A percentile compares a stretch with the other conserved stretches of the same genome.
These are phyloP conservation scores for Neltuma alba DNA, from an alignment of 306 rosid species.

Conservation along the genomic window DNA sequence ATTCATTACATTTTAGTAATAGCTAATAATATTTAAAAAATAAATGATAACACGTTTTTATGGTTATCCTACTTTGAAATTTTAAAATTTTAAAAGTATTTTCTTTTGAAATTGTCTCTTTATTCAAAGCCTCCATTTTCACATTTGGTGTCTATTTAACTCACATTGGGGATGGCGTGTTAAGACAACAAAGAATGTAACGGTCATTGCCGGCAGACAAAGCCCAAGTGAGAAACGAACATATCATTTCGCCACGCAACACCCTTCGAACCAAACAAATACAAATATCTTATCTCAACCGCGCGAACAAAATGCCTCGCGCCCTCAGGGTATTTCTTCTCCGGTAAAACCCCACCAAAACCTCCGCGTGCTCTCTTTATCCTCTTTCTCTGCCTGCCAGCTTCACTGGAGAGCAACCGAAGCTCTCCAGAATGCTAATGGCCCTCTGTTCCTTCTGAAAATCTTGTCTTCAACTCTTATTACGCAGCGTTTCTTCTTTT, in stretches of 20 bases:
- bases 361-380: slow-evolving; percentile 31
- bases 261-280: neutral
- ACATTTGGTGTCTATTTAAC: too few relatives aligned
- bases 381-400: neutral
- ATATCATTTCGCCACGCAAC: neutral
- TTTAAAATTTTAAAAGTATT: too few relatives aligned
- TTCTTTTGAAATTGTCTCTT: too few relatives aligned
- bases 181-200: neutral
- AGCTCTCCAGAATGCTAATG: slow-evolving; percentile 34
- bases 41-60: too few relatives aligned
- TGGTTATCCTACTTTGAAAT: too few relatives aligned
- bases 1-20: too few relatives aligned
- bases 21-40: too few relatives aligned
- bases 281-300: slow-evolving; percentile 5
- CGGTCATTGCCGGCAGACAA: neutral
- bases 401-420: neutral
- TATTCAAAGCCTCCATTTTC: too few relatives aligned
- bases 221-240: neutral
- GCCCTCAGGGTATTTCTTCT: neutral
- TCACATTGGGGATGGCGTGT: too few relatives aligned
- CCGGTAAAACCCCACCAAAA: slow-evolving; percentile 62
- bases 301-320: neutral
- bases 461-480: neutral
- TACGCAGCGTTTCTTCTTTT: neutral
- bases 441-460: slow-evolving; percentile 19